Evolutionary conservation across 192 early-diverging fungal genomes (phyloP).

Genomic region (Thamnidium elegans): DNA sequence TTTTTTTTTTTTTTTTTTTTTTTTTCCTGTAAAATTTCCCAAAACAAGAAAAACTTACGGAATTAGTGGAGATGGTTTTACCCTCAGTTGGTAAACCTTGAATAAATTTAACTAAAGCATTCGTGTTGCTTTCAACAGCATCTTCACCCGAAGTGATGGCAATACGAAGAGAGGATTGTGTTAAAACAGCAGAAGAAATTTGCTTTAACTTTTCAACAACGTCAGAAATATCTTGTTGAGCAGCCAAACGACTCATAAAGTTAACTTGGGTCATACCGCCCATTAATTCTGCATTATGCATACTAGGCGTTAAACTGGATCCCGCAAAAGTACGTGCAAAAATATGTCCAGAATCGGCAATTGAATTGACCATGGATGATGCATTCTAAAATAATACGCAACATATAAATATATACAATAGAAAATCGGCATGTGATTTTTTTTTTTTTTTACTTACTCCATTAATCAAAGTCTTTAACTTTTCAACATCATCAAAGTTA

Average conservation of each 20-base stretch:
- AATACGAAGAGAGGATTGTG: constrained; percentile 44
- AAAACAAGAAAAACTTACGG: constrained; percentile 9
- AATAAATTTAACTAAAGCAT: constrained; percentile 40
- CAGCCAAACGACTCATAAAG: constrained; percentile 76
- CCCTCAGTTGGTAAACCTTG: constrained; percentile 30
- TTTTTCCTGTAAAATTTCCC: constrained; percentile 6
- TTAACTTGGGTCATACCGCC: constrained; percentile 71
- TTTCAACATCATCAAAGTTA: constrained; percentile 66
- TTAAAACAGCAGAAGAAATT: constrained; percentile 43
- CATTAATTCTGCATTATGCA: constrained; percentile 44
- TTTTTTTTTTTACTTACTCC: constrained; percentile 37
- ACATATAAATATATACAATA: not conserved
- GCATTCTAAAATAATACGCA: constrained; percentile 56
- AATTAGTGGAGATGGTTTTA: not conserved
- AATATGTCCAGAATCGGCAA: constrained; percentile 79
- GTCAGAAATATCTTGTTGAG: constrained; percentile 57
- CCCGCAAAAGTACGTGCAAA: constrained; percentile 75
- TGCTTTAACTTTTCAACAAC: constrained; percentile 61
- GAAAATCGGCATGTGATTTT: not conserved
- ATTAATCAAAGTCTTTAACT: constrained; percentile 73
- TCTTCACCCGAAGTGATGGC: constrained; percentile 55
- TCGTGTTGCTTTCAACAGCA: constrained; percentile 45
- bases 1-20: constrained; percentile 1
- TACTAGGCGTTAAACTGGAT: constrained; percentile 57
- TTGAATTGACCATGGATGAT: constrained; percentile 69